Evolutionary conservation across 2,329 filamentous ascomycete genomes (phyloP).

Genomic region (Talaromyces albobiverticillius): DNA sequence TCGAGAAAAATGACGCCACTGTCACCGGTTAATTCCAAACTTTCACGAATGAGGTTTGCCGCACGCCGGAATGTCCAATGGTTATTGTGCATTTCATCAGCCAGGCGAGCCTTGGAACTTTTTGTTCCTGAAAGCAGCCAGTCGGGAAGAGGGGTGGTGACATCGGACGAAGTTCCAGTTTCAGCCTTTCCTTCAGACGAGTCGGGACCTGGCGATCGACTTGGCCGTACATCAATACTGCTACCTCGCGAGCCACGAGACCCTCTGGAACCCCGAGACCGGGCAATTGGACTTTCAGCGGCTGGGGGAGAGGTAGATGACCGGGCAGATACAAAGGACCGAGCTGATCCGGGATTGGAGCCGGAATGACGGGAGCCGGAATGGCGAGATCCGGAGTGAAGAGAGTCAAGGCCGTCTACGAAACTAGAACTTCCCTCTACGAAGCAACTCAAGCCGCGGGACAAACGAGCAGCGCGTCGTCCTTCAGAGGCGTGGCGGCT

Average conservation of each 20-base stretch:
- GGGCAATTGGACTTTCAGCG: not conserved
- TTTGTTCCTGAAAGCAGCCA: conserved; percentile 27
- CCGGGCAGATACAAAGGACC: conserved; percentile 20
- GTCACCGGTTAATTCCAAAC: conserved; percentile 43
- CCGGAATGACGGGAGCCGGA: not conserved
- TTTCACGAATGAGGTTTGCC: conserved; percentile 47
- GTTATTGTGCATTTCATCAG: conserved; percentile 36
- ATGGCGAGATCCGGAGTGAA: conserved; percentile 15
- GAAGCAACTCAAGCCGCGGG: conserved; percentile 55
- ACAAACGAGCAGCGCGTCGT: conserved; percentile 52
- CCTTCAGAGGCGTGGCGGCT: conserved; percentile 52
- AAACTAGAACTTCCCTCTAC: conserved; percentile 51
- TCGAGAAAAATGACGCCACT: conserved; percentile 47
- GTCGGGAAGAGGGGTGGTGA: conserved; percentile 29
- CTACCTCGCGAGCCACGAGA: conserved; percentile 16
- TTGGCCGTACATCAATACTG: conserved; percentile 9
- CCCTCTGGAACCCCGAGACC: conserved; percentile 8
- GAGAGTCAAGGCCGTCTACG: conserved; percentile 25
- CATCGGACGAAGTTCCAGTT: conserved; percentile 25
- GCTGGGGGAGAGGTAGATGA: conserved; percentile 8
- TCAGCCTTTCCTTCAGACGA: conserved; percentile 28
- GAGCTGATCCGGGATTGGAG: conserved; percentile 21
- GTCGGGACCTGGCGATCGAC: conserved; percentile 27
- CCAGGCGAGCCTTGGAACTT: conserved; percentile 22
- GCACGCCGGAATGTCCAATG: conserved; percentile 47